Evolutionary conservation across 345 rosid species (phyloP).

Genomic region (Gossypium herbaceum): DNA sequence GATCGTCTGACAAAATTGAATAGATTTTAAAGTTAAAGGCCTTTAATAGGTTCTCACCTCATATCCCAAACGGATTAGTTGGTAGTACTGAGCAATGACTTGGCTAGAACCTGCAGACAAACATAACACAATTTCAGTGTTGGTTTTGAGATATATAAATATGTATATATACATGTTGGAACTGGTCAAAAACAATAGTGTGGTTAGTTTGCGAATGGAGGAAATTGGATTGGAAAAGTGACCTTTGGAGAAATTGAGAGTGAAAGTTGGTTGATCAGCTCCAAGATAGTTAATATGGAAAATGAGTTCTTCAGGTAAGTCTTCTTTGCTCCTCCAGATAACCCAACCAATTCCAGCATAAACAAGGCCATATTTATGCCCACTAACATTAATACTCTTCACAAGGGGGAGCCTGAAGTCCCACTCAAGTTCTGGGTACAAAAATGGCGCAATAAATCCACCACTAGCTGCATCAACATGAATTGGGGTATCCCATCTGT

Average conservation of each 20-base stretch:
- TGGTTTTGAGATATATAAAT: neutral
- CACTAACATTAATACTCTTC: slow-evolving; percentile 88
- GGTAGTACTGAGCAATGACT: slow-evolving; percentile 85
- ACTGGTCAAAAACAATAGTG: too few relatives aligned
- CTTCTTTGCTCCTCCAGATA: slow-evolving; percentile 74
- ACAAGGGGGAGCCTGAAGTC: slow-evolving; percentile 87
- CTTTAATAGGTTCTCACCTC: slow-evolving; percentile 26
- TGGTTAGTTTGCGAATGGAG: too few relatives aligned
- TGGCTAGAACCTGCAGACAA: slow-evolving; percentile 59
- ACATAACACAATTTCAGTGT: neutral
- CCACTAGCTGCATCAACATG: slow-evolving; percentile 98
- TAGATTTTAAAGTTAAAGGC: too few relatives aligned
- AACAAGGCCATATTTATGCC: slow-evolving; percentile 86
- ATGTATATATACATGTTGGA: too few relatives aligned
- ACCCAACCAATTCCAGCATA: slow-evolving; percentile 97
- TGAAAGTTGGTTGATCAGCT: slow-evolving; percentile 91
- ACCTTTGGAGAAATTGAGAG: slow-evolving; percentile 95
- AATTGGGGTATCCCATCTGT: slow-evolving; percentile 77
- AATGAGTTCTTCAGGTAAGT: slow-evolving; percentile 89
- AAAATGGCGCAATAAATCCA: neutral
- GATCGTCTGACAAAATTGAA: too few relatives aligned
- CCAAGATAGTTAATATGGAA: slow-evolving; percentile 95
- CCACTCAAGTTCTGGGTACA: slow-evolving; percentile 28
- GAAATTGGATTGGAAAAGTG: too few relatives aligned
- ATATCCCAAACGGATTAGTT: slow-evolving; percentile 77